Evolutionary conservation across 768 basidiomycete species (phyloP).

Genomic region (Rhodotorula babjevae): DNA sequence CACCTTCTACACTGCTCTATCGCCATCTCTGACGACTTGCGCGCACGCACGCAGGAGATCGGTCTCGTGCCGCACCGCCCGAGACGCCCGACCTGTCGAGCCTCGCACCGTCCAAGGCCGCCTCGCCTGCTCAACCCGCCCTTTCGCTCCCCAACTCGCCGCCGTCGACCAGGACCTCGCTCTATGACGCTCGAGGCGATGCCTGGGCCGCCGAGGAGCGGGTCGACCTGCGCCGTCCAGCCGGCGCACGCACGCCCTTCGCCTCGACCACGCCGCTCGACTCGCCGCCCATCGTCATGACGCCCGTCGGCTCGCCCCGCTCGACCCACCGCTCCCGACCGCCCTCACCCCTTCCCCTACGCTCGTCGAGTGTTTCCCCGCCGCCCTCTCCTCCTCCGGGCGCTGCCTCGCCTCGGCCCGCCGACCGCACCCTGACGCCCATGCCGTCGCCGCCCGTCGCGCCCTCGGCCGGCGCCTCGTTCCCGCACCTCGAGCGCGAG

Average conservation of each 20-base stretch:
- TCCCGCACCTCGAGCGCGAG: not conserved
- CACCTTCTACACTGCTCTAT: too few relatives aligned
- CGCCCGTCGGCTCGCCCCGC: not conserved
- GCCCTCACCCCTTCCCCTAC: not conserved
- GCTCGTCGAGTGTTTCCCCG: not conserved
- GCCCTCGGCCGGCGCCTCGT: not conserved
- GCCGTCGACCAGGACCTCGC: not conserved
- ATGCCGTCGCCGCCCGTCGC: not conserved
- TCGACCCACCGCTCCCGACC: not conserved
- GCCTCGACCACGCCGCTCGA: not conserved
- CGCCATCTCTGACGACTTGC: too few relatives aligned
- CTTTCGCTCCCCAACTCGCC: not conserved
- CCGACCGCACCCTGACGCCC: constrained; percentile 5
- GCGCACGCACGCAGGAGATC: too few relatives aligned
- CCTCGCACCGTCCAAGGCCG: too few relatives aligned
- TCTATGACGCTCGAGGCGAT: too few relatives aligned
- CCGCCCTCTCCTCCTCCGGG: not conserved
- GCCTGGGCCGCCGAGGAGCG: not conserved
- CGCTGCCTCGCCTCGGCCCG: not conserved
- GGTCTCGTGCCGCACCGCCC: not conserved
- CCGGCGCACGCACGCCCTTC: not conserved
- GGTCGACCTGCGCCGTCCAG: not conserved
- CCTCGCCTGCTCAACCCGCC: too few relatives aligned
- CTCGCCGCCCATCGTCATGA: not conserved
- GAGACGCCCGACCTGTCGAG: not conserved